These are phyloP conservation scores for Plasmodium relictum DNA, from an alignment of 169 alveolate species.

Conservation along the genomic window DNA sequence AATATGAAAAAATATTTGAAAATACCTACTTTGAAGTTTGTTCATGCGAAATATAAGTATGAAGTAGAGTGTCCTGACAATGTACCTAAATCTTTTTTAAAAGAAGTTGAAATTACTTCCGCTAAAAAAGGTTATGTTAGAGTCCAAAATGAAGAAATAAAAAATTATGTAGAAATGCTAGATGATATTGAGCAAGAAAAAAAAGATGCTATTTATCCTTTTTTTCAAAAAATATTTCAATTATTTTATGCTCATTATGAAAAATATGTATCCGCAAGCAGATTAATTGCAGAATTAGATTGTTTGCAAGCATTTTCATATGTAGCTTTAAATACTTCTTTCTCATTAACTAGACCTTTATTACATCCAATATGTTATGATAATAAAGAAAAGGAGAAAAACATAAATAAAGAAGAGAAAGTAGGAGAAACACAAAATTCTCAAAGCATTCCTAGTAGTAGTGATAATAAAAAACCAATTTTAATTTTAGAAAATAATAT, in stretches of 20 bases:
- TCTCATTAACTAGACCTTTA: slow-evolving; percentile 38
- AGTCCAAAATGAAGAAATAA: slow-evolving; percentile 81
- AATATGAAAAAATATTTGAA: slow-evolving; percentile 57
- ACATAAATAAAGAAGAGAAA: background rate
- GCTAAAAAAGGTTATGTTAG: slow-evolving; percentile 94
- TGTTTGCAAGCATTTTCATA: slow-evolving; percentile 92
- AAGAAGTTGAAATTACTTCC: slow-evolving; percentile 93
- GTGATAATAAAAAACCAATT: slow-evolving; percentile 8
- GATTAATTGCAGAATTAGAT: slow-evolving; percentile 93
- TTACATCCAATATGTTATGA: slow-evolving; percentile 34
- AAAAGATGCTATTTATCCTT: slow-evolving; percentile 89
- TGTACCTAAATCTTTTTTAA: slow-evolving; percentile 81
- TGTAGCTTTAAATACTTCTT: slow-evolving; percentile 61
- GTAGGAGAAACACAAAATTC: background rate
- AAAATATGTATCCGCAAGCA: slow-evolving; percentile 53
- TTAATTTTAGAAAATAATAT: slow-evolving; percentile 53
- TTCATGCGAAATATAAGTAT: slow-evolving; percentile 91
- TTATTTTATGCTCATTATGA: slow-evolving; percentile 86
- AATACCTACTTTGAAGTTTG: slow-evolving; percentile 78
- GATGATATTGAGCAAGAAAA: slow-evolving; percentile 92
- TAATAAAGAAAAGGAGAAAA: background rate
- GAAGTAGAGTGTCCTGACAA: slow-evolving; percentile 92
- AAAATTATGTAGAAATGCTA: slow-evolving; percentile 83
- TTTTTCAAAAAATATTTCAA: slow-evolving; percentile 86
- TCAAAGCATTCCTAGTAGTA: background rate